phyloP scores from a whole-genome alignment of 352 stramenopile genomes.

The Phytophthora nicotianae region DNA sequence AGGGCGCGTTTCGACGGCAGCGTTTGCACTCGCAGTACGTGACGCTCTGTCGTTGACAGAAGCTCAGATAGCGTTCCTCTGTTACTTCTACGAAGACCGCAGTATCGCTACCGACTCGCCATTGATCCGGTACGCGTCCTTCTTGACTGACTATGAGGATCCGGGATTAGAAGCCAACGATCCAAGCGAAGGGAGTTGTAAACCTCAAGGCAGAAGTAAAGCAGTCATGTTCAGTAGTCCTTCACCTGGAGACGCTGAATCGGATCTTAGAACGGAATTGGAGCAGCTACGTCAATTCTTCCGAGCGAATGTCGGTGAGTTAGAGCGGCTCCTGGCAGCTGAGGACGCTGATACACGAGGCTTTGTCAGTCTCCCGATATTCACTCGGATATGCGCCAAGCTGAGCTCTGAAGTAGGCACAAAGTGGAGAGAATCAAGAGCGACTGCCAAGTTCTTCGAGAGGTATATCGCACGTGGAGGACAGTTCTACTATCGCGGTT shows the following conservation, averaged over 20 bases:
- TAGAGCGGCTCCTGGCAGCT: constrained; percentile 47
- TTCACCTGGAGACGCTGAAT: constrained; percentile 24
- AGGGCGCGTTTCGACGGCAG: constrained; percentile 50
- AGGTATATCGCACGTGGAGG: constrained; percentile 55
- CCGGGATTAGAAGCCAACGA: constrained; percentile 51
- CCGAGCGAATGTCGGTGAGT: constrained; percentile 35
- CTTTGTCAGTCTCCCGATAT: constrained; percentile 51
- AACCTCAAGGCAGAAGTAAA: constrained; percentile 1
- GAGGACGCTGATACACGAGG: constrained; percentile 57
- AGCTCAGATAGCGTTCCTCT: constrained; percentile 71
- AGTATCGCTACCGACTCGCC: constrained; percentile 60
- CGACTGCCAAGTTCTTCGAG: constrained; percentile 42
- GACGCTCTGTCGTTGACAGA: constrained; percentile 53
- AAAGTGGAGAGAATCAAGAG: constrained; percentile 47
- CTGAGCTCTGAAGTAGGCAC: constrained; percentile 34
- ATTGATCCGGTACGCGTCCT: constrained; percentile 73
- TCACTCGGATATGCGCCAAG: constrained; percentile 47
- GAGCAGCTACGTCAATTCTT: constrained; percentile 56
- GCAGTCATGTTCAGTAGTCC: constrained; percentile 5
- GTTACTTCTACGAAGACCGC: constrained; percentile 82
- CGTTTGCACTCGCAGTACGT: constrained; percentile 57
- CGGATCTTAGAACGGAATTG: constrained; percentile 36
- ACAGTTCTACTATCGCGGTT: constrained; percentile 72
- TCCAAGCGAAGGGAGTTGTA: neutral
- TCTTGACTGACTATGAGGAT: constrained; percentile 77